Evolutionary conservation across 2,329 filamentous ascomycete species (phyloP).

Genomic region (Talaromyces sp.): DNA sequence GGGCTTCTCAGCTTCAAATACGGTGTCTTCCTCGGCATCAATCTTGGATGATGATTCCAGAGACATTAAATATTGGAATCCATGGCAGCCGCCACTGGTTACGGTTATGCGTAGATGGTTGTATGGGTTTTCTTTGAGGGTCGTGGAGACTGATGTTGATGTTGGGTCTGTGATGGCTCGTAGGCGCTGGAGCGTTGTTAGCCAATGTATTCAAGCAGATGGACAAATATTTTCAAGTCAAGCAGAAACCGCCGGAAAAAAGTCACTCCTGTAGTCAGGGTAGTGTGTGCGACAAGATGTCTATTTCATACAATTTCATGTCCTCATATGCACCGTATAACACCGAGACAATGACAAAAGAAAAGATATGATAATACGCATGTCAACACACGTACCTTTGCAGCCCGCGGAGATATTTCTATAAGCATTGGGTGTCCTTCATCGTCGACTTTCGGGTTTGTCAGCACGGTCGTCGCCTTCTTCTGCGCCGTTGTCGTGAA

Average conservation of each 20-base stretch:
- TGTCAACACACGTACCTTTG: constrained; percentile 52
- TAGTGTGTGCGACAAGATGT: neutral
- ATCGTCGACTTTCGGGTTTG: constrained; percentile 73
- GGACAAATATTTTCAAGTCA: neutral
- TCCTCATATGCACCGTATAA: neutral
- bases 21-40: constrained; percentile 71
- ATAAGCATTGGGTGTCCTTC: constrained; percentile 79
- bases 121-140: constrained; percentile 57
- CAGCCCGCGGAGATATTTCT: constrained; percentile 76
- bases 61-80: constrained; percentile 95
- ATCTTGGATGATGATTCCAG: constrained; percentile 57
- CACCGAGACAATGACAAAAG: neutral
- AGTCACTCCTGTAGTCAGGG: neutral
- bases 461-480: constrained; percentile 37
- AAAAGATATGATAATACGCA: neutral
- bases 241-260: neutral
- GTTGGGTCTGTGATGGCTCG: constrained; percentile 61
- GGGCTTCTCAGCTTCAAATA: constrained; percentile 64
- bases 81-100: constrained; percentile 91
- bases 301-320: neutral
- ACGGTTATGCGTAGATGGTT: constrained; percentile 87
- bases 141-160: constrained; percentile 29
- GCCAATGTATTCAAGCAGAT: neutral
- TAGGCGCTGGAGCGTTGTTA: constrained; percentile 49
- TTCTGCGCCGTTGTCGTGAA: constrained; percentile 25